These are phyloP conservation scores for Mycena pura DNA, from an alignment of 768 basidiomycete species.

Conservation along the genomic window DNA sequence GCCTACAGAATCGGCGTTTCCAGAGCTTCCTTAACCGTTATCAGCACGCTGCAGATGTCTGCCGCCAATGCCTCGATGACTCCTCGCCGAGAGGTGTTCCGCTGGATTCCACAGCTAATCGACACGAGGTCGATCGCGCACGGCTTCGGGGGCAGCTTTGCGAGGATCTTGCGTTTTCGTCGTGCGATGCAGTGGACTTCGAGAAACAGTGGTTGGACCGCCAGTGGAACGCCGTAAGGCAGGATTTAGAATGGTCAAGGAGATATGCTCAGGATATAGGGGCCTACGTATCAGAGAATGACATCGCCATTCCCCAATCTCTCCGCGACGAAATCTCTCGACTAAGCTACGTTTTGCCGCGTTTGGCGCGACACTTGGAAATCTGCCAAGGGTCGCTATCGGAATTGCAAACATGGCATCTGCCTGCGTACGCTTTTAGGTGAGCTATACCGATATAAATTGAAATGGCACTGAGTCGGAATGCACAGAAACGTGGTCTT, in stretches of 20 bases:
- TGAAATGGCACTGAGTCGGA: neutral
- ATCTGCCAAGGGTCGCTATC: slow-evolving; percentile 3
- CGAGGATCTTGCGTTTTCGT: slow-evolving; percentile 3
- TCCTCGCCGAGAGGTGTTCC: slow-evolving; percentile 5
- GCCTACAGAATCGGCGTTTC: neutral
- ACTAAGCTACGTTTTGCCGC: neutral
- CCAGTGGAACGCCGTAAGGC: neutral
- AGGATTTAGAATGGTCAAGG: slow-evolving; percentile 7
- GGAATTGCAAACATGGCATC: slow-evolving; percentile 6
- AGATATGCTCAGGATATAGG: neutral
- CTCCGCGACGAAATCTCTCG: slow-evolving; percentile 1
- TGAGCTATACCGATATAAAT: neutral
- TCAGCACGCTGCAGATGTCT: slow-evolving; percentile 6
- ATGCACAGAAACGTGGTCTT: slow-evolving; percentile 1
- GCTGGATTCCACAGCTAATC: neutral
- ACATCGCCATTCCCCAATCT: neutral
- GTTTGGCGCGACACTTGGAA: neutral
- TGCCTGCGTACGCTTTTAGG: slow-evolving; percentile 1
- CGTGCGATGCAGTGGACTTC: neutral
- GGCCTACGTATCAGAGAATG: neutral
- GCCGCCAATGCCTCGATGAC: slow-evolving; percentile 7
- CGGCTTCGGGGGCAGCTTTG: slow-evolving; percentile 1
- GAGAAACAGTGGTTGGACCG: slow-evolving; percentile 13
- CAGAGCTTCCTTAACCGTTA: slow-evolving; percentile 1
- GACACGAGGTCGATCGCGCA: neutral